Evolutionary conservation across 331 rosid species (phyloP).

Genomic region (Stylosanthes scabra): DNA sequence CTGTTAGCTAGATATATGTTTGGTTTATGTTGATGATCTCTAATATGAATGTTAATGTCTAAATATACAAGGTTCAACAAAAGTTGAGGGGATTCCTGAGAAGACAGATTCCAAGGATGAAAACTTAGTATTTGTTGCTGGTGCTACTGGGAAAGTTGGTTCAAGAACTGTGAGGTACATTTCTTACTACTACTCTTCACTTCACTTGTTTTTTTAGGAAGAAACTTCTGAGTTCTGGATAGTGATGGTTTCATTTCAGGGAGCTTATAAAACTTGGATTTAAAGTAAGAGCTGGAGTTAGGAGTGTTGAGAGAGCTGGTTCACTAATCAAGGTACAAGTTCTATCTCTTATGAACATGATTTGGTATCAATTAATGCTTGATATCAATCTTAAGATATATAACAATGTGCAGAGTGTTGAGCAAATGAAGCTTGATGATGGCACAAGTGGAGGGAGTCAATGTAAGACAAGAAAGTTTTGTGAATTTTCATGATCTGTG

Average conservation of each 20-base stretch:
- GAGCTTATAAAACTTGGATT: constrained; percentile 97
- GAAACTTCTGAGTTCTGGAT: constrained; percentile 29
- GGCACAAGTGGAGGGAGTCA: constrained; percentile 53
- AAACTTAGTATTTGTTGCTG: constrained; percentile 88
- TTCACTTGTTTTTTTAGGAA: not conserved
- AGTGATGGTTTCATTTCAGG: constrained; percentile 53
- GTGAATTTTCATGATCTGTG: constrained; percentile 27
- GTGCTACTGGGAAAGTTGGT: constrained; percentile 98
- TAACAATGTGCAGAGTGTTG: constrained; percentile 72
- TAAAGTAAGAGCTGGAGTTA: constrained; percentile 87
- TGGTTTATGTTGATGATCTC: not conserved
- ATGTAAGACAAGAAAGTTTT: constrained; percentile 61
- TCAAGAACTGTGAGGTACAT: constrained; percentile 90
- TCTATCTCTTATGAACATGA: not conserved
- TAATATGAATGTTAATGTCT: constrained; percentile 14
- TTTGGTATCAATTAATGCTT: no score
- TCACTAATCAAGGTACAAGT: constrained; percentile 65
- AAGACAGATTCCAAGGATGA: constrained; percentile 62
- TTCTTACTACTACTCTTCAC: constrained; percentile 13
- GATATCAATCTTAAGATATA: not conserved
- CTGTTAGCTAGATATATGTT: not conserved
- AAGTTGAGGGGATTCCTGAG: constrained; percentile 50
- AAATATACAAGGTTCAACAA: constrained; percentile 51
- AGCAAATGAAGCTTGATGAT: constrained; percentile 63
- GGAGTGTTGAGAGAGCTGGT: constrained; percentile 76